Conservation (phyloP, 1,284 basidiomycete species). For the Ganoderma meredithae region DNA sequence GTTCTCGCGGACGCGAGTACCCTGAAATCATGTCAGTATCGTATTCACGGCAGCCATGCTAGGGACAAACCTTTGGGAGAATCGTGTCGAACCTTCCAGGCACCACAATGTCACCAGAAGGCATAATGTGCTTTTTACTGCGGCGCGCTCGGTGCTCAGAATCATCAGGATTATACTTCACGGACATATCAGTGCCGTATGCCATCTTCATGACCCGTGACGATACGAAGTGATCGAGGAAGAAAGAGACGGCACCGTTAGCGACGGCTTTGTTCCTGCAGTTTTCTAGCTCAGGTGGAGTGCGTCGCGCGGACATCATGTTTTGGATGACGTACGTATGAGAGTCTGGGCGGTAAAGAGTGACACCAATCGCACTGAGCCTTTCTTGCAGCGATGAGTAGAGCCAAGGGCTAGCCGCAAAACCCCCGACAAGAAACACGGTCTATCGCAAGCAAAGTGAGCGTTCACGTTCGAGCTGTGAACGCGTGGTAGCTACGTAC, state of each 20-base stretch:
- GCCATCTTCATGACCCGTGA: slow-evolving; percentile 44
- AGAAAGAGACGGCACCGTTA: slow-evolving; percentile 46
- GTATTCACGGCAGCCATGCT: not conserved
- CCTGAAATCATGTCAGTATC: slow-evolving; percentile 36
- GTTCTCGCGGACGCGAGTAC: slow-evolving; percentile 42
- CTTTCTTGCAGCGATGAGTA: slow-evolving; percentile 39
- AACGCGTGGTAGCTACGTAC: slow-evolving; percentile 8
- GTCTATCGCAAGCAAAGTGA: slow-evolving; percentile 34
- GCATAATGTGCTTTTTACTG: slow-evolving; percentile 33
- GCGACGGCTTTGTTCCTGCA: slow-evolving; percentile 44
- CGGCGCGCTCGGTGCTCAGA: slow-evolving; percentile 43
- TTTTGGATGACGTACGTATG: slow-evolving; percentile 48
- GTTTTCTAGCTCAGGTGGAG: not conserved
- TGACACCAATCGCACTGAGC: slow-evolving; percentile 41
- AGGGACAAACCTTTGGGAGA: slow-evolving; percentile 41
- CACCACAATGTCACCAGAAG: slow-evolving; percentile 43
- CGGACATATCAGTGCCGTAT: slow-evolving; percentile 43
- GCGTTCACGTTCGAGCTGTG: not conserved
- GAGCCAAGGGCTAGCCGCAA: slow-evolving; percentile 49
- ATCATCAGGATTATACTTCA: slow-evolving; percentile 39
- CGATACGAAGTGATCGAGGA: slow-evolving; percentile 45
- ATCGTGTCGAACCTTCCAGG: slow-evolving; percentile 44
- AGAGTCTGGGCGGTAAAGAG: slow-evolving; percentile 52
- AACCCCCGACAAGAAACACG: slow-evolving; percentile 49
- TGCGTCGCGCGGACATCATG: not conserved